phyloP scores from a whole-genome alignment of 352 stramenopile genomes.

The Globisporangium paroecandrum region DNA sequence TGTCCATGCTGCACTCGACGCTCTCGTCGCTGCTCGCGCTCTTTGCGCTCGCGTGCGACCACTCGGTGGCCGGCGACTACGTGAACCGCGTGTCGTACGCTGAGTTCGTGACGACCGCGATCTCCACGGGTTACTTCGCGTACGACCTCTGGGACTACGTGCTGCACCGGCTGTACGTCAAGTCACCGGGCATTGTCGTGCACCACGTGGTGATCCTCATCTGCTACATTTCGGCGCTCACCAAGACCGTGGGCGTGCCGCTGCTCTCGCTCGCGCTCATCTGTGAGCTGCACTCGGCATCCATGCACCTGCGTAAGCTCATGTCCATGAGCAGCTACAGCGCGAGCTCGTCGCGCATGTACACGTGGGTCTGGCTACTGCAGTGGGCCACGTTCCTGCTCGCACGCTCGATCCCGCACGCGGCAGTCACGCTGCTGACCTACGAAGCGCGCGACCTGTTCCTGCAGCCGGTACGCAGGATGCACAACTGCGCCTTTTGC shows the following conservation, averaged over 20 bases:
- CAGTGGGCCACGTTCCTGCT: conserved; percentile 58
- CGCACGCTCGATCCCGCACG: conserved; percentile 45
- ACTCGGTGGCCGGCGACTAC: conserved; percentile 50
- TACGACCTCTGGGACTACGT: conserved; percentile 81
- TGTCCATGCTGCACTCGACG: conserved; percentile 69
- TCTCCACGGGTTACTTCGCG: conserved; percentile 80
- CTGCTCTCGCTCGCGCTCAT: conserved; percentile 68
- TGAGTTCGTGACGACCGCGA: conserved; percentile 52
- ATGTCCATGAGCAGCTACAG: conserved; percentile 62
- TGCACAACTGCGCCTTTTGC: neutral
- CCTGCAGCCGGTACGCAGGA: conserved; percentile 22
- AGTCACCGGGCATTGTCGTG: conserved; percentile 59
- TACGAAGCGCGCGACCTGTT: conserved; percentile 45
- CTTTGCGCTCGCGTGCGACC: conserved; percentile 38
- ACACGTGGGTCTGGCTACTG: conserved; percentile 45
- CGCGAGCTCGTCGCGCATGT: conserved; percentile 22
- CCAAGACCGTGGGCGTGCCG: conserved; percentile 68
- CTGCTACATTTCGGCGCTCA: conserved; percentile 75
- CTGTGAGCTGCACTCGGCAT: conserved; percentile 75
- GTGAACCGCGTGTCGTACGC: conserved; percentile 31
- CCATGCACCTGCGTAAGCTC: conserved; percentile 76
- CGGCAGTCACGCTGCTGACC: conserved; percentile 38
- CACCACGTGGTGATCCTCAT: conserved; percentile 79
- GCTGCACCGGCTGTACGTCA: conserved; percentile 69
- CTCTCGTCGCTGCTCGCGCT: conserved; percentile 55